Percentiles rank a stretch among this genome's conserved stretches.
Conservation (phyloP, 2,329 filamentous ascomycete species). For the Cladosporium velox region DNA sequence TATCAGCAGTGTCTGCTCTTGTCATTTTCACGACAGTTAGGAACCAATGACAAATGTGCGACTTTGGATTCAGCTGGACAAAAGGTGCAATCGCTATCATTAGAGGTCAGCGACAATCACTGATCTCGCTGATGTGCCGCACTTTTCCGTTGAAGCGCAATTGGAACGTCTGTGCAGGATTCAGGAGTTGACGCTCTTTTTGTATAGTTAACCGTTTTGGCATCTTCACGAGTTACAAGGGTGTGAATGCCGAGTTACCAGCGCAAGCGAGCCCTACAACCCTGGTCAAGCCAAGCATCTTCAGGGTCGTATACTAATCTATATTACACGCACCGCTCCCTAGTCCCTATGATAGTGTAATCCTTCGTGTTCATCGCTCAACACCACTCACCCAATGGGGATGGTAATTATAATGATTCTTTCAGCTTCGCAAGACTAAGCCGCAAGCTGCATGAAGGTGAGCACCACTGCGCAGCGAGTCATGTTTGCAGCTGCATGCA, state of each 20-base stretch:
- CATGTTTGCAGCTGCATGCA: background rate
- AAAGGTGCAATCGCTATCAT: background rate
- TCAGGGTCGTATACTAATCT: slow-evolving; percentile 1
- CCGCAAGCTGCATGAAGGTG: background rate
- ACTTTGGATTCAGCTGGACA: background rate
- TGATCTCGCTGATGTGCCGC: background rate
- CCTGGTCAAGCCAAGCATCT: slow-evolving; percentile 7
- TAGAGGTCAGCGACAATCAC: background rate
- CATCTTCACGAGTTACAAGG: background rate
- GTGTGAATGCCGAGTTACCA: background rate
- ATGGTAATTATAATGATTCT: background rate
- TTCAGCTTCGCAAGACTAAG: background rate
- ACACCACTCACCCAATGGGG: background rate
- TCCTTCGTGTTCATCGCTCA: background rate
- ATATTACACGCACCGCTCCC: background rate
- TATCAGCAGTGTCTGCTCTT: background rate
- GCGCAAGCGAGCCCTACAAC: background rate
- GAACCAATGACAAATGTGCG: background rate
- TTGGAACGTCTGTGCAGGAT: background rate
- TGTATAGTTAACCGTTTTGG: background rate
- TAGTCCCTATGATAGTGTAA: slow-evolving; percentile 5
- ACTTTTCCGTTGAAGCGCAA: background rate
- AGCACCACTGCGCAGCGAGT: background rate
- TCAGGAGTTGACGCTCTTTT: background rate
- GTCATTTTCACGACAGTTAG: background rate